phyloP scores from a whole-genome alignment of 2,329 filamentous ascomycete species.

The Stachybotrys chartarum region DNA sequence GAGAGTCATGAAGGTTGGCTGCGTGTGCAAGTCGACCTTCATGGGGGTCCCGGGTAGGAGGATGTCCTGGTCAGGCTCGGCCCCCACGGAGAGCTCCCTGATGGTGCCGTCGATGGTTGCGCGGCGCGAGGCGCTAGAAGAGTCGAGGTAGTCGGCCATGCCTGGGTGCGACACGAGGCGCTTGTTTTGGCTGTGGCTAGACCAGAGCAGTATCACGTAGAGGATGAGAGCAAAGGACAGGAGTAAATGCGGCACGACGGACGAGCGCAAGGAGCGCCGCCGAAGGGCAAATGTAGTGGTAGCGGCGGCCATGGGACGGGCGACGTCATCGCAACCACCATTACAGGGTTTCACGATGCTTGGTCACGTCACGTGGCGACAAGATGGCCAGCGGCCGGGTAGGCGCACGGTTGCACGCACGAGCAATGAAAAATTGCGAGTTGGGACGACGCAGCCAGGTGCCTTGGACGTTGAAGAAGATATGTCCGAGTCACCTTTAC shows the following conservation, averaged over 20 bases:
- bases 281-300: not conserved
- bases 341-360: not conserved
- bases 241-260: not conserved
- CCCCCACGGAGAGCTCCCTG: not conserved
- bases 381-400: too few relatives aligned
- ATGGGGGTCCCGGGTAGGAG: not conserved
- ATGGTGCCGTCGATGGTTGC: not conserved
- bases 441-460: too few relatives aligned
- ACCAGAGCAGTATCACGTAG: not conserved
- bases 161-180: not conserved
- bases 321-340: not conserved
- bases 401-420: too few relatives aligned
- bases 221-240: not conserved
- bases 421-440: too few relatives aligned
- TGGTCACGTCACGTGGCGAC: not conserved
- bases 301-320: not conserved
- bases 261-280: not conserved
- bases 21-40: not conserved
- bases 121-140: not conserved
- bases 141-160: not conserved
- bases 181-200: not conserved
- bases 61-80: not conserved
- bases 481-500: too few relatives aligned
- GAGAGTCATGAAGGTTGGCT: slow-evolving; percentile 16
- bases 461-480: too few relatives aligned